phyloP scores from a whole-genome alignment of 2,329 filamentous ascomycete genomes.

The Alternaria conjuncta region DNA sequence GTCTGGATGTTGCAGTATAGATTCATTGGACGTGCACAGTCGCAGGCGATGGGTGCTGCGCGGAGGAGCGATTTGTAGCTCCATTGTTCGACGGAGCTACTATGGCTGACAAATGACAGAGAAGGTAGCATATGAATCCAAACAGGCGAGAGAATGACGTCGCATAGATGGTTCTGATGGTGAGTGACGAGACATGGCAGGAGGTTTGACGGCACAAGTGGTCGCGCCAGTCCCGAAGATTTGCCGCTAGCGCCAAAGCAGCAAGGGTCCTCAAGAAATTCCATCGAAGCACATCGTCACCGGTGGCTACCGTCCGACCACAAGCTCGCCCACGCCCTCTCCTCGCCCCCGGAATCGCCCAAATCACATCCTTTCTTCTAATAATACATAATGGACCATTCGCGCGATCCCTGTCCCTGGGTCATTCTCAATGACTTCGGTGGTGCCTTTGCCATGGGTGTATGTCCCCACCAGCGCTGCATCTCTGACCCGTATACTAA shows the following conservation, averaged over 20 bases:
- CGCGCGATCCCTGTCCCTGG: conserved; percentile 95
- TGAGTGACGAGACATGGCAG: not conserved
- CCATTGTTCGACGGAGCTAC: not conserved
- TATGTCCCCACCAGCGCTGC: conserved; percentile 57
- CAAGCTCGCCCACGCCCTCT: conserved; percentile 22
- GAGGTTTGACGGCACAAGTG: conserved; percentile 5
- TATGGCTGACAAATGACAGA: not conserved
- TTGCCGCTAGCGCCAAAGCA: conserved; percentile 21
- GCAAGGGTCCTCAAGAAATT: conserved; percentile 31
- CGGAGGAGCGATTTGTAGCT: not conserved
- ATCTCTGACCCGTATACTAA: conserved; percentile 3
- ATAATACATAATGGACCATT: conserved; percentile 78
- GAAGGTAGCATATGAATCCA: not conserved
- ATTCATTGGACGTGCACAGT: not conserved
- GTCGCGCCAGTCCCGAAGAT: conserved; percentile 20
- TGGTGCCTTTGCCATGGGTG: conserved; percentile 95
- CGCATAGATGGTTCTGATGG: not conserved
- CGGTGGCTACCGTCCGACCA: conserved; percentile 20
- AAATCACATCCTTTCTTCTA: not conserved
- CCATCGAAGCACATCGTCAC: conserved; percentile 39
- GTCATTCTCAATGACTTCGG: conserved; percentile 97
- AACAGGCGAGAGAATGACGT: fast-evolving
- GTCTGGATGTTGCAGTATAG: not conserved
- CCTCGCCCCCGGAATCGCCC: conserved; percentile 3
- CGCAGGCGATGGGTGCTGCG: not conserved